Base-by-base conservation (phyloP, 495 filamentous ascomycete species). In the Aspergillus ellipticus region DNA sequence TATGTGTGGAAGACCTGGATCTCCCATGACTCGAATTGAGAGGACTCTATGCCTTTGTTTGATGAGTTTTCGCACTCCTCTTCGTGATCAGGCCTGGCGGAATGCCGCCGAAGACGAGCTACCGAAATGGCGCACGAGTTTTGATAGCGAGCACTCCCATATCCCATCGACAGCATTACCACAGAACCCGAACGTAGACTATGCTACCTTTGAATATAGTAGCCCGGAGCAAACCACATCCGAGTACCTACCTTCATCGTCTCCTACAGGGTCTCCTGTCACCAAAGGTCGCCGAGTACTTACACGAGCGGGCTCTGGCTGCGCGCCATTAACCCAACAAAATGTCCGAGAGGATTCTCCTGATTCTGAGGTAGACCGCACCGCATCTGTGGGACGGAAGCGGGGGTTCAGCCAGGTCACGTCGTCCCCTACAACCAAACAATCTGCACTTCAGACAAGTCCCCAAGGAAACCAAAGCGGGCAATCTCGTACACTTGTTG, bases 71-170 rank as follows among this genome's bases (percentile, higher is more conserved):
- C 19, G 26, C 6, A 65, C 59, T 4, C 31, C 42, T 50, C 2
- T 42, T 5, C 65, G 64, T 9, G 64, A 20, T 17, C 66, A 75
- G 42, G 58, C 65, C 41, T 76, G 59, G 68, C 58, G 67, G 39
- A 67, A 72, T 56, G 21, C 45, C n/a, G 45, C 37, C 13, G 53
- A 51, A 10, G 41, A 50, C 6, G 1, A 60, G 0, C 43, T 72
- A 41, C 61, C 22, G 21, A 51, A 49, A 20, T 72, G 51, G 67
- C 46, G 37, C n/a, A 62, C 61, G 0, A 61, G 46, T 26, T 70
- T 64, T 41, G 65, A 65, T 21, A 35, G 60, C 33, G 57, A 54
- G 6, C 58, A 48, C n/a, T 66, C 57, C 5, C 42, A 60, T 20
- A 59, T 65, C 24, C 46, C 64, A 0, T 33, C 58, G 10, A 24